These are phyloP conservation scores for Exidia glandulosa DNA, from an alignment of 768 basidiomycete species.

Conservation along the genomic window DNA sequence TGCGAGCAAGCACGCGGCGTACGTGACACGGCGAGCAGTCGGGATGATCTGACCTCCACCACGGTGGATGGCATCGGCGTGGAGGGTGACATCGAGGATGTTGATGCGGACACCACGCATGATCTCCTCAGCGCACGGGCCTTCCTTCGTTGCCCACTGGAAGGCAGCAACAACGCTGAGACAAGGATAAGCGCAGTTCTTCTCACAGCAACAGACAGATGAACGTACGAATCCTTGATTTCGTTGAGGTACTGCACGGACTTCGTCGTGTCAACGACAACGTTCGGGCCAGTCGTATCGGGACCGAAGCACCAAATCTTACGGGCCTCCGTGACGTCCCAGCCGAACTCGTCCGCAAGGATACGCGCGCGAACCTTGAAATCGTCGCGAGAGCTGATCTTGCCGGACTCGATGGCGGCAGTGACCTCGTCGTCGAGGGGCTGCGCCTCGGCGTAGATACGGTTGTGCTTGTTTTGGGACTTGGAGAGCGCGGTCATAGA, in stretches of 20 bases:
- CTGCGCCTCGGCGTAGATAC: constrained; percentile 86
- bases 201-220: neutral
- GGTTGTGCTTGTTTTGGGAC: constrained; percentile 99
- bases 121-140: constrained; percentile 91
- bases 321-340: constrained; percentile 98
- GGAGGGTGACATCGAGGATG: constrained; percentile 90
- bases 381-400: constrained; percentile 86
- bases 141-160: constrained; percentile 99
- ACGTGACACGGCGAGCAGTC: constrained; percentile 89
- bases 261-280: constrained; percentile 97
- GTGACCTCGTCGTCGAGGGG: constrained; percentile 93
- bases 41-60: constrained; percentile 99
- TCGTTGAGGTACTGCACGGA: constrained; percentile 98
- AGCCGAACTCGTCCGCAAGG: constrained; percentile 91
- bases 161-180: constrained; percentile 61
- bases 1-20: constrained; percentile 90
- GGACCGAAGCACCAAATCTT: constrained; percentile 99
- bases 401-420: constrained; percentile 82
- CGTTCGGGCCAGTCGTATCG: constrained; percentile 92
- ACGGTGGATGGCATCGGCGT: constrained; percentile 98
- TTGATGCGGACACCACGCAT: constrained; percentile 98
- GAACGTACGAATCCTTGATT: constrained; percentile 98
- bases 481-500: constrained; percentile 94
- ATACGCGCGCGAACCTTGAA: constrained; percentile 92
- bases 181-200: neutral